Evolutionary conservation across 2,329 filamentous ascomycete species (phyloP), one percentile per base, ranked within the genome.

Genomic region (Neopestalotiopsis sp.): DNA sequence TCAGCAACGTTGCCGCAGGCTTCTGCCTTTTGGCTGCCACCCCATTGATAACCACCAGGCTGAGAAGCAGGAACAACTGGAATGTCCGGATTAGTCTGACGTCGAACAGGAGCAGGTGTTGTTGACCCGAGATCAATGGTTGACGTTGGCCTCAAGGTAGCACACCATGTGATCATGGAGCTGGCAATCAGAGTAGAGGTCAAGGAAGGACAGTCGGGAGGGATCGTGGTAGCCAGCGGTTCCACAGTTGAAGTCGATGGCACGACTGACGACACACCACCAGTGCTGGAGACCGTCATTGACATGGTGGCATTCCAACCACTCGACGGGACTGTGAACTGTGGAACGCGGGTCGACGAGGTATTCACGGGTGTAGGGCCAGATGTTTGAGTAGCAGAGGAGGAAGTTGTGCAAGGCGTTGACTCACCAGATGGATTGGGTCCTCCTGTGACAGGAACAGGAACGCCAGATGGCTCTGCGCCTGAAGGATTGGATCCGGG

Each of bases 261-360:
- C 17, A 17, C 56, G 34, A 58, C 32, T 20, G 30, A 10, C 17
- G 45, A n/a, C 13, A 61, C 12, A 28, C 3, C 57, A 28, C 65
- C 60, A n/a, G 63, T 72, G 17, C 65, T 69, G 24, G 68, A 70
- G 30, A 70, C 63, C 49, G 66, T 69, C 17, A 69, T 70, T 4
- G 74, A 73, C 24, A 73, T 72, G 57, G 73, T 77, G 67, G 73
- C 70, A 58, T 78, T 78, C 76, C 76, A 78, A 28, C 77, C 77
- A 68, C 74, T 76, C 34, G 73, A 75, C 32, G 77, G 77, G 57
- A 75, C 63, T 52, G 73, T 72, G 56, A 75, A 74, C 57, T 73
- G 74, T 17, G 75, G 74, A 12, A 67, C 67, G 34, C 70, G 72
- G 30, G 75, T 73, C 62, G 72, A 68, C 24, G 67, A 66, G 56